A percentile compares a stretch with the other conserved stretches of the same genome.
phyloP scores from a whole-genome alignment of 129 eudicot species.

The Artemisia tridentata region DNA sequence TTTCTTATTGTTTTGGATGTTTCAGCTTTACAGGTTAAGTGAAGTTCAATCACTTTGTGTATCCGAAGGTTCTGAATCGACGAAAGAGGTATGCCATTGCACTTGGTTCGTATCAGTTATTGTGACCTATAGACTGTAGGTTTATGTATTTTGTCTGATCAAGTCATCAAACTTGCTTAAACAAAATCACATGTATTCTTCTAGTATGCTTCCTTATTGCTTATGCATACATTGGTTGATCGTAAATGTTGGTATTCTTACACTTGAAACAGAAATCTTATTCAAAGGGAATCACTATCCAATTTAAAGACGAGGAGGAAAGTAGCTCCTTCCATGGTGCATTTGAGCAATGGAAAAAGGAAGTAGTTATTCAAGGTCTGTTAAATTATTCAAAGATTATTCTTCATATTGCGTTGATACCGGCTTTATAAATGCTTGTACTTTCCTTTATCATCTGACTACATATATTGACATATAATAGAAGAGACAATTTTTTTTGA shows the following conservation, averaged over 20 bases:
- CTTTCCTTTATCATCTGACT: no score
- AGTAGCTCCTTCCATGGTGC: constrained; percentile 75
- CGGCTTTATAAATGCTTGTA: no score
- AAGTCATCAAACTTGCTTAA: no score
- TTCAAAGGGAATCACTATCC: constrained; percentile 70
- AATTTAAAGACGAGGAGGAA: constrained; percentile 86
- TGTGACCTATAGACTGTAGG: no score
- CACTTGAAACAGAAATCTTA: constrained; percentile 62
- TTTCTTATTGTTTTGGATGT: constrained; percentile 12
- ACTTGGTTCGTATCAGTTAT: no score
- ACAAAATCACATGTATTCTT: no score
- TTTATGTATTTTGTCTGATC: no score
- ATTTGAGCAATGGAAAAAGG: constrained; percentile 80
- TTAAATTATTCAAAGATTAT: background rate
- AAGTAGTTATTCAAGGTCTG: constrained; percentile 57
- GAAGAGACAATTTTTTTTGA: no score
- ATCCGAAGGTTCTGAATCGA: constrained; percentile 53
- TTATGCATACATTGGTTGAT: constrained; percentile 12
- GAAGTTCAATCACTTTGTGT: constrained; percentile 57
- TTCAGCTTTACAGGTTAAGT: constrained; percentile 72
- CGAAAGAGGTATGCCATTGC: constrained; percentile 53
- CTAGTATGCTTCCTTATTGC: background rate
- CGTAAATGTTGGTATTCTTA: constrained; percentile 25
- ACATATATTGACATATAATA: no score
- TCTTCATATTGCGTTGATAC: no score